Base-by-base conservation (phyloP, 495 filamentous ascomycete species). In the Coniosporium apollinis region DNA sequence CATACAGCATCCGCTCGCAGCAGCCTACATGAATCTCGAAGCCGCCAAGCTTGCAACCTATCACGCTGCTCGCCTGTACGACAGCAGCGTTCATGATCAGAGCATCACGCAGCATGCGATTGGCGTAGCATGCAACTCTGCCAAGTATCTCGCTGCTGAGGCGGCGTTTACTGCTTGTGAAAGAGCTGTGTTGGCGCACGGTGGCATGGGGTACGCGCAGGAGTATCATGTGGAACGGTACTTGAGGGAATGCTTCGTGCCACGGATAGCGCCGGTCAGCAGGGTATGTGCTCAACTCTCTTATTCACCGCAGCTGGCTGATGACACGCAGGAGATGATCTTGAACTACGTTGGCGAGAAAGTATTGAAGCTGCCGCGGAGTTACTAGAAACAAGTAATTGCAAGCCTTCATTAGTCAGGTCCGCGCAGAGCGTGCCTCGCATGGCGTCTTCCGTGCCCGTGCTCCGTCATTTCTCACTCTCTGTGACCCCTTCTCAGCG, bases 141-240 rank as follows among this genome's bases (percentile, higher is more conserved):
- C 80, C 7, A 85, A 84, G 54, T 84, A 82, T 46, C 47, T 87
- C 28, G 80, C 81, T 3, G 79, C 79, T 1, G 80, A 87, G 45
- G 80, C 79, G 17, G 78, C 76, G 1, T 83, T 80, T 46, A 67
- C 59, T 24, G 76, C 80, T 3, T 85, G 79, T 52, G 79, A 83
- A 51, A 20, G 38, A 26, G 30, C 34, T 11, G 54, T 61, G 43
- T 38, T 82, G 40, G 66, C 66, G 10, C 72, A 76, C 40, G 79
- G 78, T 6, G 79, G 76, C 0, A 82, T 84, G 74, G 76, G 78
- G 2, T 84, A 84, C 51, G 79, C 79, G 1, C 63, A 70, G 40
- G 78, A 86, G 47, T 83, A 79, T 46, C 73, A 83, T 52, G 79
- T 84, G 1, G 81, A 87, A 56, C 58, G 79, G 16, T 84, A 77